phyloP scores from a whole-genome alignment of 495 filamentous ascomycete species.

The Mytilinidion resinicola region DNA sequence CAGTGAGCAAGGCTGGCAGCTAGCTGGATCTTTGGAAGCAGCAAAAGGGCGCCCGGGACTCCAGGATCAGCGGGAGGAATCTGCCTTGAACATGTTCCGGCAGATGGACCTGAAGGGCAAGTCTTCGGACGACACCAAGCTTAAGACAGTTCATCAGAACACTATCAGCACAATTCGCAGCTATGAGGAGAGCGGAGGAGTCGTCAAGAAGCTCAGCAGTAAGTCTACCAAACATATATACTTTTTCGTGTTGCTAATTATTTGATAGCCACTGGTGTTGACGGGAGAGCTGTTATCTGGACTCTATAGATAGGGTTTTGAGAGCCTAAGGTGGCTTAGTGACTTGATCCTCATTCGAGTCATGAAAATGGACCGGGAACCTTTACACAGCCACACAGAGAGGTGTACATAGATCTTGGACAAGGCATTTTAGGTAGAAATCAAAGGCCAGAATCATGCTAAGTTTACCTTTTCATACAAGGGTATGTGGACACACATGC shows the following conservation, averaged over 20 bases:
- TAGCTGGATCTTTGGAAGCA: conserved; percentile 73
- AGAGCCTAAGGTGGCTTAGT: too few species aligned
- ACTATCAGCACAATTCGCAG: conserved; percentile 77
- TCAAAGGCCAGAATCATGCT: too few species aligned
- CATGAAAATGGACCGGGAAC: too few species aligned
- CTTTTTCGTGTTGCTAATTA: conserved; percentile 8
- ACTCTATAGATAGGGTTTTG: conserved; percentile 25
- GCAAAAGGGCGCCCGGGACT: conserved; percentile 46
- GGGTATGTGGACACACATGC: too few species aligned
- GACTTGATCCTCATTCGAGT: too few species aligned
- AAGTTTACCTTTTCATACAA: too few species aligned
- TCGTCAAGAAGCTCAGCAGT: conserved; percentile 81
- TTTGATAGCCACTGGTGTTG: conserved; percentile 74
- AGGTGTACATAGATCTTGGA: too few species aligned
- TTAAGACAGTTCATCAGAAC: conserved; percentile 96
- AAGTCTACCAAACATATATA: conserved; percentile 39
- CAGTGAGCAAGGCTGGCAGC: conserved; percentile 74
- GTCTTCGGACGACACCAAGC: conserved; percentile 75
- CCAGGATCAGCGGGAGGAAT: conserved; percentile 63
- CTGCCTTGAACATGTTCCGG: conserved; percentile 96
- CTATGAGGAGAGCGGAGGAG: conserved; percentile 60
- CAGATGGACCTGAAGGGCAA: conserved; percentile 98
- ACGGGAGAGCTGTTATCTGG: conserved; percentile 90
- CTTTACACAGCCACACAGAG: too few species aligned
- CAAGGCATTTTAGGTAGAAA: too few species aligned